These are phyloP conservation scores for Boletus mariae DNA, from an alignment of 1,284 basidiomycete genomes.

Conservation along the genomic window DNA sequence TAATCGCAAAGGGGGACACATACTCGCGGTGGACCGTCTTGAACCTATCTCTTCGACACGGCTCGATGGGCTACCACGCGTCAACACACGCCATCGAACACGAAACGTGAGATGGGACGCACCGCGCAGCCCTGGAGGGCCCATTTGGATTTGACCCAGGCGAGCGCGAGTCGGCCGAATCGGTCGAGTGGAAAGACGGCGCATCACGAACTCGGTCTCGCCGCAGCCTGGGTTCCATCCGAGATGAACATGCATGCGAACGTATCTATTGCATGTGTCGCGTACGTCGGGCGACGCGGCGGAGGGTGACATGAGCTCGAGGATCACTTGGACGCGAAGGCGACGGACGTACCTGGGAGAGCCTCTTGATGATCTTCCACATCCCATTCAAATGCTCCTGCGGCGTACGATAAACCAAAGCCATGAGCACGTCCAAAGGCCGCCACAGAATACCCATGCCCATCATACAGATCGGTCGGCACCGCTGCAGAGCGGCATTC, in stretches of 20 bases:
- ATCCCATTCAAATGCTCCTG: slow-evolving; percentile 30
- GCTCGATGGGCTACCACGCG: slow-evolving; percentile 26
- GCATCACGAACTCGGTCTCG: slow-evolving; percentile 29
- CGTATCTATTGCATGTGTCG: slow-evolving; percentile 19
- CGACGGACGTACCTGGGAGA: slow-evolving; percentile 15
- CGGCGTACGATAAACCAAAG: slow-evolving; percentile 21
- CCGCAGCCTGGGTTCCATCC: slow-evolving; percentile 28
- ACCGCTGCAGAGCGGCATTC: neutral
- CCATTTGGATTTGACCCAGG: slow-evolving; percentile 22
- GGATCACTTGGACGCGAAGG: neutral
- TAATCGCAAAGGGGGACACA: slow-evolving; percentile 27
- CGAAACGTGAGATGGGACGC: neutral
- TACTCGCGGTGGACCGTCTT: slow-evolving; percentile 21
- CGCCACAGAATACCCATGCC: no score
- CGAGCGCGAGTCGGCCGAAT: slow-evolving; percentile 18
- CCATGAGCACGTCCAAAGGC: no score
- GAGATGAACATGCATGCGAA: slow-evolving; percentile 32
- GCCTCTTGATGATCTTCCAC: slow-evolving; percentile 23
- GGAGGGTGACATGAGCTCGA: neutral
- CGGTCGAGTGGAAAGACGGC: slow-evolving; percentile 26
- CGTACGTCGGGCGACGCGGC: no score
- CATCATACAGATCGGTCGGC: neutral
- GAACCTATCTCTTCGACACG: slow-evolving; percentile 24
- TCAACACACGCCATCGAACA: neutral
- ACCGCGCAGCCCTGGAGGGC: slow-evolving; percentile 23